phyloP scores from a whole-genome alignment of 805 yeast genomes.

The Sugiyamaella lignohabitans region DNA sequence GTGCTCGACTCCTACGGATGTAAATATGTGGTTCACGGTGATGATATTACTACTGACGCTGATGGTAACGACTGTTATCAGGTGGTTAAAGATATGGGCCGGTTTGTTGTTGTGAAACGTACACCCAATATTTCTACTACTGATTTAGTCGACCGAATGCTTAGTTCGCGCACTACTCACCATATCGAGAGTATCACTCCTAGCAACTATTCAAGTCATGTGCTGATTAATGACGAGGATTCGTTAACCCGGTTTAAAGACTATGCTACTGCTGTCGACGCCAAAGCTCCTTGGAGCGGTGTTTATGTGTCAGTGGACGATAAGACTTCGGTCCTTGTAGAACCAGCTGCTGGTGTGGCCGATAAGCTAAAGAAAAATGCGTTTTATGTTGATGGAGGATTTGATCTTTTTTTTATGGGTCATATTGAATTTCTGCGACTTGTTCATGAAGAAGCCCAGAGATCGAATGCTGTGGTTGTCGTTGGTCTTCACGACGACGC shows the following conservation, averaged over 20 bases:
- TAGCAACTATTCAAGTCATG: conserved; percentile 21
- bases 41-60: conserved; percentile 95
- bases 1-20: conserved; percentile 73
- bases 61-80: conserved; percentile 92
- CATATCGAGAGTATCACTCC: conserved; percentile 37
- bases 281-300: conserved; percentile 49
- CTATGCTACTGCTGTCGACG: conserved; percentile 63
- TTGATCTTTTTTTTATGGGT: conserved; percentile 90
- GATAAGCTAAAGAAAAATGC: conserved; percentile 22
- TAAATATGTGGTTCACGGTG: conserved; percentile 95
- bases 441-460: conserved; percentile 37
- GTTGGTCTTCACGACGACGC: conserved; percentile 64
- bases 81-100: conserved; percentile 71
- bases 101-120: conserved; percentile 84
- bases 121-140: conserved; percentile 94
- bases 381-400: conserved; percentile 71
- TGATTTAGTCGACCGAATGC: conserved; percentile 85
- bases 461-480: conserved; percentile 42
- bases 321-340: conserved; percentile 10
- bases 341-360: conserved; percentile 12
- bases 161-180: conserved; percentile 53
- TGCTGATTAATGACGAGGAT: conserved; percentile 33
- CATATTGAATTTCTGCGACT: conserved; percentile 68
- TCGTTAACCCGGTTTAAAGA: conserved; percentile 33
- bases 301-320: conserved; percentile 38